phyloP scores from a whole-genome alignment of 352 stramenopile species.

The Elongisporangium prolatum region DNA sequence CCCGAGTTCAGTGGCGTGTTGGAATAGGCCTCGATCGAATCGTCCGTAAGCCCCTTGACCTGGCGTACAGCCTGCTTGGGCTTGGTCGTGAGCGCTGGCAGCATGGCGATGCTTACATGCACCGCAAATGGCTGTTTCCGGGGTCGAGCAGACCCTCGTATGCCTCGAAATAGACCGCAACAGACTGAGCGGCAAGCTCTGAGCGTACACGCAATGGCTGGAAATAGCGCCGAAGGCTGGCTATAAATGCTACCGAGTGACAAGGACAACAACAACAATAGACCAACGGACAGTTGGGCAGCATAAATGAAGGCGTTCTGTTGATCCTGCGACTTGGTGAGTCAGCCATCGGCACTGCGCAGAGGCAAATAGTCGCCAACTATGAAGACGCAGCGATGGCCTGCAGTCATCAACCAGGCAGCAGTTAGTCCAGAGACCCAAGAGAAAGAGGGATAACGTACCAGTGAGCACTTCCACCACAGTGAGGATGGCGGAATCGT shows the following conservation, averaged over 20 bases:
- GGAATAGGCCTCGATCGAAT: constrained; percentile 84
- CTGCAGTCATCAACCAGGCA: no score
- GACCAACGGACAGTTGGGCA: background rate
- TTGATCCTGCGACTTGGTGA: background rate
- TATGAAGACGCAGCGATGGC: no score
- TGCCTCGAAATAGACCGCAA: background rate
- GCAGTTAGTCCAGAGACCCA: no score
- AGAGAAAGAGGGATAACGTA: no score
- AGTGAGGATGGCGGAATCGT: no score
- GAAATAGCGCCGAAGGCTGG: background rate
- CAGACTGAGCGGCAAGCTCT: background rate
- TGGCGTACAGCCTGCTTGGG: constrained; percentile 81
- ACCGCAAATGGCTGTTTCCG: background rate
- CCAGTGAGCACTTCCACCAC: no score
- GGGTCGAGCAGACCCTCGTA: background rate
- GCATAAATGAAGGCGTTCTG: background rate
- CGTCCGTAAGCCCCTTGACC: constrained; percentile 75
- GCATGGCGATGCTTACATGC: constrained; percentile 22
- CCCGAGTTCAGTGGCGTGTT: constrained; percentile 38
- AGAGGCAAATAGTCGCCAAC: no score
- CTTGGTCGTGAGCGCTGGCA: constrained; percentile 77
- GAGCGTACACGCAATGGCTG: no score
- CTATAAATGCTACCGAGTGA: background rate
- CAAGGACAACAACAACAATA: background rate
- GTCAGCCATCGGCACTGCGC: background rate